Conservation (phyloP, 139 green algal species). For the Chlamydomonas incerta region DNA sequence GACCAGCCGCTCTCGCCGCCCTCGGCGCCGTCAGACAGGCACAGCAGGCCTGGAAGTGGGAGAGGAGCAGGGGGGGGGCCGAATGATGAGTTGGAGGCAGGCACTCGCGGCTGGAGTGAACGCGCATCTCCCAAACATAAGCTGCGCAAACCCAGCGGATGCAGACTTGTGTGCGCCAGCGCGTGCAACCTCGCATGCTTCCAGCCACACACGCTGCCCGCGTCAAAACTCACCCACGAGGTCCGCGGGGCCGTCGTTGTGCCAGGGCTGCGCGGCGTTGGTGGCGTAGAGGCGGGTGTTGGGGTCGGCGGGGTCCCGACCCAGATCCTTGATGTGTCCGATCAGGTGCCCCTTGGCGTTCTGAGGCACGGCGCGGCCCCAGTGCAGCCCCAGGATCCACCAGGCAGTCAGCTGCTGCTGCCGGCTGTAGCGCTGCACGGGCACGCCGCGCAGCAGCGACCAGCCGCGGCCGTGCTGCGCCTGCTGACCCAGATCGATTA, state of each 20-base stretch:
- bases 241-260: conserved; percentile 70
- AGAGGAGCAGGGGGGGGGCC: neutral
- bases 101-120: too few species aligned
- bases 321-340: conserved; percentile 75
- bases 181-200: too few species aligned
- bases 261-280: conserved; percentile 70
- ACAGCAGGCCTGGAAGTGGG: conserved; percentile 53
- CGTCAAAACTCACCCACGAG: conserved; percentile 57
- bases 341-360: conserved; percentile 78
- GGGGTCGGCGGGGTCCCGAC: conserved; percentile 60
- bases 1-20: conserved; percentile 56
- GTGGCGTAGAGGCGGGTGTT: conserved; percentile 71
- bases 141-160: neutral
- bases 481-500: conserved; percentile 46
- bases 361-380: conserved; percentile 61
- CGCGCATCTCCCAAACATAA: too few species aligned
- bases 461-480: conserved; percentile 70
- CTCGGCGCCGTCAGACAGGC: conserved; percentile 56
- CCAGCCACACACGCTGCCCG: too few species aligned
- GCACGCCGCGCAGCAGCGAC: conserved; percentile 68
- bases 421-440: conserved; percentile 60
- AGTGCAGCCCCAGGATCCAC: conserved; percentile 66
- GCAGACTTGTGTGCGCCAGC: too few species aligned
- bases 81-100: neutral
- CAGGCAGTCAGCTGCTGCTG: conserved; percentile 62